These are phyloP conservation scores for Annulohypoxylon stygium DNA, from an alignment of 495 filamentous ascomycete genomes.

Conservation along the genomic window DNA sequence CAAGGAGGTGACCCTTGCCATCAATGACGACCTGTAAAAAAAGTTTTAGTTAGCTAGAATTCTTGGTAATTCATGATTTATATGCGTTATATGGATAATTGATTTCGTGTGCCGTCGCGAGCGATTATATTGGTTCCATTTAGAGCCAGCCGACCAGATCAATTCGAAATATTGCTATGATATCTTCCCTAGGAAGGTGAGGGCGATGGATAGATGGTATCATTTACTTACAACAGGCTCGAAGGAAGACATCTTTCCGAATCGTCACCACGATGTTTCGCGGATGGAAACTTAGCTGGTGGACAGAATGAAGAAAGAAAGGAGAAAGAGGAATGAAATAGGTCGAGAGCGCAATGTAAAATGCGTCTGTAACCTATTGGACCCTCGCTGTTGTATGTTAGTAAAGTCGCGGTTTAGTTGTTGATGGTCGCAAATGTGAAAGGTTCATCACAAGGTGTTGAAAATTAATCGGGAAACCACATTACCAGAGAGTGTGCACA, in stretches of 20 bases:
- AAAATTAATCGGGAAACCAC: constrained; percentile 51
- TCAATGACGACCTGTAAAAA: constrained; percentile 88
- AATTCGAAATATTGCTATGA: constrained; percentile 10
- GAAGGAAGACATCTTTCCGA: constrained; percentile 95
- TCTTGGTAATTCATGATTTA: not conserved
- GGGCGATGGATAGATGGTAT: constrained; percentile 35
- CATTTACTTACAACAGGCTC: constrained; percentile 89
- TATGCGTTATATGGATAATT: not conserved
- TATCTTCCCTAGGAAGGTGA: not conserved
- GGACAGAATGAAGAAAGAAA: constrained; percentile 53
- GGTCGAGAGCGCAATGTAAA: constrained; percentile 50
- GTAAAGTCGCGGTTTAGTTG: constrained; percentile 50
- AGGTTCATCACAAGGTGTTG: constrained; percentile 33
- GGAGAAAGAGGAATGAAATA: constrained; percentile 49
- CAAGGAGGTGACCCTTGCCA: constrained; percentile 99
- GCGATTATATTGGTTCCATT: not conserved
- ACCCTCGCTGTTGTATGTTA: constrained; percentile 53
- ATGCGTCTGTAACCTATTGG: constrained; percentile 50
- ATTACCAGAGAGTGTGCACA: constrained; percentile 47
- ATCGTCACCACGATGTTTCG: constrained; percentile 49
- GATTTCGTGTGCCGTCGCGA: constrained; percentile 6
- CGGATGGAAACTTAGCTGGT: constrained; percentile 27
- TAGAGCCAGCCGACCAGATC: not conserved
- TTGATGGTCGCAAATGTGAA: constrained; percentile 52
- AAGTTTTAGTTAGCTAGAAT: constrained; percentile 22